Evolutionary conservation across 371 early-diverging fungal species (phyloP), one percentile per base, ranked within the genome.

Genomic region (Nematocida sp.): DNA sequence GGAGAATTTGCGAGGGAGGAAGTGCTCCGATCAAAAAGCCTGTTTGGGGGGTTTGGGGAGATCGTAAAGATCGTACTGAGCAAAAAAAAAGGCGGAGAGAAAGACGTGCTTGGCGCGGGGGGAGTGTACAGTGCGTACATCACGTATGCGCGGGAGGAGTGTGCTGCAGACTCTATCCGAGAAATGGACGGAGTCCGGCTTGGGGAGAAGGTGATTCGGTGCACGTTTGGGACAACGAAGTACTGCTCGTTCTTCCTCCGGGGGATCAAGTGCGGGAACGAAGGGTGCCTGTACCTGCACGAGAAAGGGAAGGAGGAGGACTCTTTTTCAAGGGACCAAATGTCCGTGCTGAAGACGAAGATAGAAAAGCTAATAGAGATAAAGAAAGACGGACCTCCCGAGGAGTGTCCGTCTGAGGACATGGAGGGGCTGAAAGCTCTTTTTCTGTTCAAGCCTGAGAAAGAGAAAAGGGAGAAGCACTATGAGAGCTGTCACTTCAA

Each of bases 171-270:
- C n/a, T 78, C 79, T 52, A 84, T 84, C 49, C 57, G 64, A 67
- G 81, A 82, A 57, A 80, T 81, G 31, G 83, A 84, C 63, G 83
- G 81, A 36, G 77, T 77, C 51, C 17, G 77, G 27, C 52, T 82
- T 1, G 84, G 81, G 25, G 79, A 77, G 4, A 82, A 76, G 52
- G 66, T 76, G 36, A 43, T 84, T 23, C 56, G 78, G 29, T 83
- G 84, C 55, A 84, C 84, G 1, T 84, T 79, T 70, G 84, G 84
- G 8, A 84, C 84, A 15, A 83, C 84, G 56, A 84, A 84, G 63
- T 84, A 82, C 54, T 84, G 84, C 55, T 76, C 80, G 40, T 83
- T 83, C 67, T 84, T 76, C 67, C 66, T 84, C n/a, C 82, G 81
- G 38, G 79, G 78, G 41, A 64, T 80, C 25, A 60, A 77, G 23